Evolutionary conservation across 768 basidiomycete species (phyloP).

Genomic region (Russula vinacea): DNA sequence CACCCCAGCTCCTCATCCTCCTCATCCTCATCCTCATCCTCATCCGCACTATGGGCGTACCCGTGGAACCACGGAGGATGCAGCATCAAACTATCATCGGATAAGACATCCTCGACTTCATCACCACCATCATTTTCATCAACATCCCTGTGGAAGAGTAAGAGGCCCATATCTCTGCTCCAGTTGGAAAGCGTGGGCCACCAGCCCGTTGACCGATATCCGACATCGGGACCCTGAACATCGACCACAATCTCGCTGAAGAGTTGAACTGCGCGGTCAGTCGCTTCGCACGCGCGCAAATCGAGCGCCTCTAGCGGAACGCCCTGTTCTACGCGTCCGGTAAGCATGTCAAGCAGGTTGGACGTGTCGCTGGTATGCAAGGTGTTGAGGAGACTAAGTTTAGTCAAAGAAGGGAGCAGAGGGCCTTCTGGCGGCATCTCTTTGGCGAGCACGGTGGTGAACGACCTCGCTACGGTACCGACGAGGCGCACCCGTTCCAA

Average conservation of each 20-base stretch:
- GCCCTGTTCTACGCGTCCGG: background rate
- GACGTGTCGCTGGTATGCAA: too few species aligned
- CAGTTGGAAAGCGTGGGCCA: slow-evolving; percentile 1
- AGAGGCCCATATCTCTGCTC: background rate
- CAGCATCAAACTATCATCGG: background rate
- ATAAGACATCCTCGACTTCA: background rate
- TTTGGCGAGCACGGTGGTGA: background rate
- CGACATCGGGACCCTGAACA: background rate
- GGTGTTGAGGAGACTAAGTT: background rate
- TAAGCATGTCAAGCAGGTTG: background rate
- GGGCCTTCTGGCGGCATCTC: background rate
- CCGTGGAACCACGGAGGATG: background rate
- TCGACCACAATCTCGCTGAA: background rate
- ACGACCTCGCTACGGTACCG: background rate
- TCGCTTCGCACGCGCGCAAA: background rate
- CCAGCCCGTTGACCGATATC: background rate
- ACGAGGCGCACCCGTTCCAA: slow-evolving; percentile 1
- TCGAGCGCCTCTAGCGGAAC: background rate
- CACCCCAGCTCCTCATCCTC: background rate
- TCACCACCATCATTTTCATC: background rate
- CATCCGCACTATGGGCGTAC: background rate
- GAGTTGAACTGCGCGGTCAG: slow-evolving; percentile 30
- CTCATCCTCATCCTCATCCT: background rate
- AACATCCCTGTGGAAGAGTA: background rate
- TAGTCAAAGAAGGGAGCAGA: background rate